A percentile compares a stretch with the other conserved stretches of the same genome.
Evolutionary conservation across 1,139 yeast species (phyloP).

Genomic region (Protomyces inouyei): DNA sequence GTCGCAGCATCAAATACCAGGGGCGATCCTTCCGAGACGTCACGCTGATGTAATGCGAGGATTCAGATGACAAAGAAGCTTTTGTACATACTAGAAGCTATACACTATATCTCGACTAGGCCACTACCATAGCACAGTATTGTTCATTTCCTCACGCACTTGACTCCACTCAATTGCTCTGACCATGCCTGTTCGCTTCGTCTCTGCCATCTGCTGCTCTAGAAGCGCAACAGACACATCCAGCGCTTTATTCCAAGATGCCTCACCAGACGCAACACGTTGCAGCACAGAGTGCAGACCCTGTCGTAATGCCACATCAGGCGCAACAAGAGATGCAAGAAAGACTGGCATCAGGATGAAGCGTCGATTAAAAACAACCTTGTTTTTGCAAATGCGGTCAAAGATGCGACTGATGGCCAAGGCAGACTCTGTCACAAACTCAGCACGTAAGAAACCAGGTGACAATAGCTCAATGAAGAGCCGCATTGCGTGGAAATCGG

Average conservation of each 20-base stretch:
- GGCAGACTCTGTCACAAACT: neutral
- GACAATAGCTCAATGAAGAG: constrained; percentile 8
- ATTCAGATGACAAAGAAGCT: too few species aligned
- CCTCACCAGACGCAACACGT: constrained; percentile 8
- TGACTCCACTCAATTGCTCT: neutral
- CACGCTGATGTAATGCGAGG: too few species aligned
- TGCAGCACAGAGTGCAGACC: neutral
- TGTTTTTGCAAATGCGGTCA: constrained; percentile 7
- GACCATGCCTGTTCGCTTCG: neutral
- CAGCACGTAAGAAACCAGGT: neutral
- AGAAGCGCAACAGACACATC: constrained; percentile 6
- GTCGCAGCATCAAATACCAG: too few species aligned
- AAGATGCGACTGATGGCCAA: constrained; percentile 5
- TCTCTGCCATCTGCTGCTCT: neutral
- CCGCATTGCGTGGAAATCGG: constrained; percentile 1
- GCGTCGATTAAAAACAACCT: constrained; percentile 2
- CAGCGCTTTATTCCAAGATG: constrained; percentile 20
- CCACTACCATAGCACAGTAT: neutral
- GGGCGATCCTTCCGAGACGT: too few species aligned
- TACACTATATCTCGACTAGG: too few species aligned
- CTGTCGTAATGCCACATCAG: constrained; percentile 1
- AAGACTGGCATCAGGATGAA: constrained; percentile 22
- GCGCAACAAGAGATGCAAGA: constrained; percentile 13
- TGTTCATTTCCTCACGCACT: neutral
- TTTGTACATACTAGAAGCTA: too few species aligned